Conservation (phyloP, 495 filamentous ascomycete genomes). For the Oleoguttula mirabilis region DNA sequence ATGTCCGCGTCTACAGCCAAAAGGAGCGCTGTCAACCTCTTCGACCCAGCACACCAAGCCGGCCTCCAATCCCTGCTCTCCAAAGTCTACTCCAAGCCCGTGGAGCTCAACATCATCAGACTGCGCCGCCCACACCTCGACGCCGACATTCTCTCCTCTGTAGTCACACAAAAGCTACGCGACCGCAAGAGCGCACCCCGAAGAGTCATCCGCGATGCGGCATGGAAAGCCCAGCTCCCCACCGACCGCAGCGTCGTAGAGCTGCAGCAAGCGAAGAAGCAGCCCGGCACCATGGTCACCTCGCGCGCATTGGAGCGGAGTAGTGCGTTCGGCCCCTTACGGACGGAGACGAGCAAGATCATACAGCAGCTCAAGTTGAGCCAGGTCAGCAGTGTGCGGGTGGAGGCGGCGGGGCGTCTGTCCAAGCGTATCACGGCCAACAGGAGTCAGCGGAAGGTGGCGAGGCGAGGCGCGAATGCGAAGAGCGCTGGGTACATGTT, state of each 20-base stretch:
- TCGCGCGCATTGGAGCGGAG: not conserved
- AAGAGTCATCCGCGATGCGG: slow-evolving; percentile 18
- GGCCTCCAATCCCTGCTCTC: slow-evolving; percentile 18
- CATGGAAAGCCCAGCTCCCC: slow-evolving; percentile 19
- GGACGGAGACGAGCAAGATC: slow-evolving; percentile 4
- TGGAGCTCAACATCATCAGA: slow-evolving; percentile 12
- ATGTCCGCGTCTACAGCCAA: not conserved
- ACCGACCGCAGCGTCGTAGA: slow-evolving; percentile 1
- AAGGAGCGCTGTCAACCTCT: slow-evolving; percentile 2
- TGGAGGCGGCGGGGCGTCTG: slow-evolving; percentile 18
- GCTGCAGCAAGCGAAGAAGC: slow-evolving; percentile 12
- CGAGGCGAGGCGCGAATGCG: slow-evolving; percentile 9
- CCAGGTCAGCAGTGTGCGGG: slow-evolving; percentile 14
- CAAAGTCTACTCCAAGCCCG: slow-evolving; percentile 18
- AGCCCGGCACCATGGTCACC: not conserved
- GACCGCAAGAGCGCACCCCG: slow-evolving; percentile 11
- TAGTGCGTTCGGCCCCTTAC: slow-evolving; percentile 1
- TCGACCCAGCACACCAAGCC: slow-evolving; percentile 9
- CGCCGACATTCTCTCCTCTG: slow-evolving; percentile 13
- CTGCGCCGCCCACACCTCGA: slow-evolving; percentile 15
- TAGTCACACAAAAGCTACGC: slow-evolving; percentile 8
- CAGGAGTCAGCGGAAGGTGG: slow-evolving; percentile 14
- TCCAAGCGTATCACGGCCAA: slow-evolving; percentile 18
- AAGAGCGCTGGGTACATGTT: slow-evolving; percentile 14
- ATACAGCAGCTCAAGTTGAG: slow-evolving; percentile 10